phyloP scores from a whole-genome alignment of 1,139 yeast species.

The Suhomyces choctaworum region DNA sequence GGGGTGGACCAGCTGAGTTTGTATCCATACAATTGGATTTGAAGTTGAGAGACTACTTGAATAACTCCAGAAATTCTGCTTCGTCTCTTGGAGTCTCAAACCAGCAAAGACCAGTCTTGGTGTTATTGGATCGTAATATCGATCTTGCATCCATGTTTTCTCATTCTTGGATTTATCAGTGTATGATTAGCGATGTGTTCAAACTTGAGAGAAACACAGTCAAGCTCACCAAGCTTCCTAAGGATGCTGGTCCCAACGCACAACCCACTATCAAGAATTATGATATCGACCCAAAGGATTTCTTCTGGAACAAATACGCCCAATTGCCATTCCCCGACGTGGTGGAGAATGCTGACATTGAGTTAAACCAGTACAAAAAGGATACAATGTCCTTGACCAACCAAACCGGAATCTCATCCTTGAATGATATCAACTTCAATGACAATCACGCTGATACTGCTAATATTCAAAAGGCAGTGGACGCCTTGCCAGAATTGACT shows the following conservation, averaged over 20 bases:
- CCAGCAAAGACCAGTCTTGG: slow-evolving; percentile 69
- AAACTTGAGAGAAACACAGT: slow-evolving; percentile 77
- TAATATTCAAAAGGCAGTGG: slow-evolving; percentile 84
- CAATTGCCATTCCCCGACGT: slow-evolving; percentile 96
- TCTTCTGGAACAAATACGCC: slow-evolving; percentile 84
- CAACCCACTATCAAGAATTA: slow-evolving; percentile 52
- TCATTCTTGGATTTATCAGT: slow-evolving; percentile 97
- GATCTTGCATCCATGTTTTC: slow-evolving; percentile 93
- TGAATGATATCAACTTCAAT: slow-evolving; percentile 72
- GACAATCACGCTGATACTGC: slow-evolving; percentile 61
- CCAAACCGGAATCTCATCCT: slow-evolving; percentile 69
- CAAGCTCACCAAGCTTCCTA: slow-evolving; percentile 39
- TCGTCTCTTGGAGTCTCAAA: slow-evolving; percentile 22
- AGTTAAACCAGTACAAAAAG: slow-evolving; percentile 73
- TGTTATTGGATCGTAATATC: slow-evolving; percentile 82
- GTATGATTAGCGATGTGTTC: slow-evolving; percentile 92
- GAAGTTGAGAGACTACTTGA: slow-evolving; percentile 78
- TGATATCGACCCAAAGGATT: slow-evolving; percentile 90
- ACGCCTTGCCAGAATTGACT: slow-evolving; percentile 88
- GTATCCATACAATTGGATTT: slow-evolving; percentile 85
- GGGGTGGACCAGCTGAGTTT: slow-evolving; percentile 94
- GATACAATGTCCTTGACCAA: slow-evolving; percentile 86
- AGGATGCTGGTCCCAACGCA: slow-evolving; percentile 24
- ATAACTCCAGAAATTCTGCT: slow-evolving; percentile 53
- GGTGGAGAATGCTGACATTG: slow-evolving; percentile 90